phyloP scores from a whole-genome alignment of 1,284 basidiomycete species.

The Ustilago loliicola region DNA sequence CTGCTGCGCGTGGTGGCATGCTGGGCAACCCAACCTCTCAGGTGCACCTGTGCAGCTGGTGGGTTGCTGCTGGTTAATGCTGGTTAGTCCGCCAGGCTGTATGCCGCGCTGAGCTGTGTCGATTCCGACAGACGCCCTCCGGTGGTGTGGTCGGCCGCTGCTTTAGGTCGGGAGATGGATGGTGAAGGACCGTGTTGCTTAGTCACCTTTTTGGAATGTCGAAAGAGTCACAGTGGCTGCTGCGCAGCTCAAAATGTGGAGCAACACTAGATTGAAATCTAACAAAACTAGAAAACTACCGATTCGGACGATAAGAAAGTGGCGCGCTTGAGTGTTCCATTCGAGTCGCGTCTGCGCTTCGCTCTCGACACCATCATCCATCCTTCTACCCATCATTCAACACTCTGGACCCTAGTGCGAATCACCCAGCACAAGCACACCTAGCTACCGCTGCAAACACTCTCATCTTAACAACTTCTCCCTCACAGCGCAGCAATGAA shows the following conservation, averaged over 20 bases:
- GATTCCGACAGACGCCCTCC: not conserved
- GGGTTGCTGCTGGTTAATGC: not conserved
- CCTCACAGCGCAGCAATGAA: conserved; percentile 21
- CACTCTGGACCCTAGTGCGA: not conserved
- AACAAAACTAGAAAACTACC: conserved; percentile 11
- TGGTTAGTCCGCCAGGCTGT: not conserved
- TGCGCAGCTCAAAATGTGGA: conserved; percentile 25
- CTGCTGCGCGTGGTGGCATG: conserved; percentile 47
- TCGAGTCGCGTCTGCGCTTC: conserved; percentile 22
- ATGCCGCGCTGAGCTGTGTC: not conserved
- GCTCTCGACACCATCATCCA: conserved; percentile 16
- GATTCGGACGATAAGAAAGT: not conserved
- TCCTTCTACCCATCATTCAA: not conserved
- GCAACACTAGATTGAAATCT: not conserved
- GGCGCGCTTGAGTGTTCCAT: not conserved
- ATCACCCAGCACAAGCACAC: not conserved
- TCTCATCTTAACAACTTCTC: not conserved
- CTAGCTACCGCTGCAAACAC: no score
- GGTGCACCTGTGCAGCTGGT: not conserved
- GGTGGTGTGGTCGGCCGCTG: not conserved
- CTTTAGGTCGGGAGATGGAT: not conserved
- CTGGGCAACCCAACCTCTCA: not conserved
- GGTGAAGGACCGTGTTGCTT: conserved; percentile 2
- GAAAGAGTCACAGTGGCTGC: conserved; percentile 7
- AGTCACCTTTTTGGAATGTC: conserved; percentile 9